These are phyloP conservation scores for Microbotryum lychnidis-dioicae DNA, from an alignment of 1,284 basidiomycete species.

Conservation along the genomic window DNA sequence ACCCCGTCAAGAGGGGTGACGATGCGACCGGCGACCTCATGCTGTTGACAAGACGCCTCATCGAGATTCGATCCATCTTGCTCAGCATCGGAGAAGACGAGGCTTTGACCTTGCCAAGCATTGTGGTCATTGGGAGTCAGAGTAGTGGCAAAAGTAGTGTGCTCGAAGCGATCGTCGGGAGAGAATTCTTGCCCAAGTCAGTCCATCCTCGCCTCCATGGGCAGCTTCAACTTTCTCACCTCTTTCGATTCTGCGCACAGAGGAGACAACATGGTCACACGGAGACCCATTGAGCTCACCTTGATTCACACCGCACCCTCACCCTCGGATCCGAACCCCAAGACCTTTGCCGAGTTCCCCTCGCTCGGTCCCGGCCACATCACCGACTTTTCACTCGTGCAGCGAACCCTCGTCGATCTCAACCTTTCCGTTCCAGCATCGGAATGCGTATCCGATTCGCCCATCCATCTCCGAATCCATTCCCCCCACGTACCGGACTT, in stretches of 20 bases:
- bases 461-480: conserved; percentile 93
- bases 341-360: conserved; percentile 92
- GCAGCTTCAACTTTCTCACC: neutral
- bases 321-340: conserved; percentile 51
- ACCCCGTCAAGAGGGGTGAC: conserved; percentile 39
- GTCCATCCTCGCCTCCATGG: conserved; percentile 33
- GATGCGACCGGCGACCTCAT: conserved; percentile 52
- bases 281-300: conserved; percentile 93
- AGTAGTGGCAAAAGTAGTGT: conserved; percentile 97
- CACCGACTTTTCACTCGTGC: conserved; percentile 79
- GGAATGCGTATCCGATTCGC: conserved; percentile 85
- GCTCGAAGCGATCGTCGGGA: conserved; percentile 92
- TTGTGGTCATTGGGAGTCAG: conserved; percentile 97
- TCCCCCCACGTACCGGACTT: conserved; percentile 93
- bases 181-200: conserved; percentile 95
- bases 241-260: conserved; percentile 43
- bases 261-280: conserved; percentile 99
- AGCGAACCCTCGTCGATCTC: conserved; percentile 85
- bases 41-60: conserved; percentile 88
- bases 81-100: conserved; percentile 93
- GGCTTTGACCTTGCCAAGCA: conserved; percentile 84
- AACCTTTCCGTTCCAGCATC: conserved; percentile 84
- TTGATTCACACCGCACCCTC: conserved; percentile 75
- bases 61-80: conserved; percentile 89
- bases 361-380: conserved; percentile 78